These are phyloP conservation scores for Chaetomiaceae sp. DNA, from an alignment of 2,329 filamentous ascomycete species.

Conservation along the genomic window DNA sequence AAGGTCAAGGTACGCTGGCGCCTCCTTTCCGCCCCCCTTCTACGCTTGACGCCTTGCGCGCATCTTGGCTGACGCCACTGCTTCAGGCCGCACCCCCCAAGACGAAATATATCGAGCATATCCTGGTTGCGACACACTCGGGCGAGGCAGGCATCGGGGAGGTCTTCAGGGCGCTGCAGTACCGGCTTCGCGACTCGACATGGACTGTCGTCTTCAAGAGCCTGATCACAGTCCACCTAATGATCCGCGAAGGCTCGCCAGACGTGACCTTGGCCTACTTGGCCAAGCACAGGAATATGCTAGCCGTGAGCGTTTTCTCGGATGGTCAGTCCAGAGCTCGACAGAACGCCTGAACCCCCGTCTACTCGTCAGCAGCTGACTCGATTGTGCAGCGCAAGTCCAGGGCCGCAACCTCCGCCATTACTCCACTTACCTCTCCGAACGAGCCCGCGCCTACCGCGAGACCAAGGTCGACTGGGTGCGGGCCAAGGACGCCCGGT, in stretches of 20 bases:
- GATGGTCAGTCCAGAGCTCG: constrained; percentile 60
- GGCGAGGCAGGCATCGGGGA: constrained; percentile 93
- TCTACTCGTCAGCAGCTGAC: constrained; percentile 12
- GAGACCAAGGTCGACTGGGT: constrained; percentile 89
- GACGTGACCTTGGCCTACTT: constrained; percentile 85
- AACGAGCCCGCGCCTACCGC: constrained; percentile 74
- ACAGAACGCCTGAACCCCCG: not conserved
- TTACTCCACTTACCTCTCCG: constrained; percentile 80
- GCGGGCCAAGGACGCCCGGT: constrained; percentile 68
- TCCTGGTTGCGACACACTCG: constrained; percentile 88
- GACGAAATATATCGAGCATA: constrained; percentile 98
- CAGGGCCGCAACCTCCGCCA: constrained; percentile 92
- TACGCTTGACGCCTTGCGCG: not conserved
- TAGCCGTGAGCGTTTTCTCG: constrained; percentile 85
- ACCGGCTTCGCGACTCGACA: constrained; percentile 86
- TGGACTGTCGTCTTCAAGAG: constrained; percentile 99
- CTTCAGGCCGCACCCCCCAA: constrained; percentile 91
- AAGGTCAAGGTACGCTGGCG: constrained; percentile 74
- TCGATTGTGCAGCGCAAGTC: constrained; percentile 62
- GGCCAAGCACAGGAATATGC: constrained; percentile 70
- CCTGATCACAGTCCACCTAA: constrained; percentile 89
- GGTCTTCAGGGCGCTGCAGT: constrained; percentile 86
- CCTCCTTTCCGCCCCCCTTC: not conserved
- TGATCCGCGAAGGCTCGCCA: constrained; percentile 91
- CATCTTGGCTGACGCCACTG: not conserved